Evolutionary conservation across 2,329 filamentous ascomycete species (phyloP).

Genomic region (Sporothrix dimorphospora): DNA sequence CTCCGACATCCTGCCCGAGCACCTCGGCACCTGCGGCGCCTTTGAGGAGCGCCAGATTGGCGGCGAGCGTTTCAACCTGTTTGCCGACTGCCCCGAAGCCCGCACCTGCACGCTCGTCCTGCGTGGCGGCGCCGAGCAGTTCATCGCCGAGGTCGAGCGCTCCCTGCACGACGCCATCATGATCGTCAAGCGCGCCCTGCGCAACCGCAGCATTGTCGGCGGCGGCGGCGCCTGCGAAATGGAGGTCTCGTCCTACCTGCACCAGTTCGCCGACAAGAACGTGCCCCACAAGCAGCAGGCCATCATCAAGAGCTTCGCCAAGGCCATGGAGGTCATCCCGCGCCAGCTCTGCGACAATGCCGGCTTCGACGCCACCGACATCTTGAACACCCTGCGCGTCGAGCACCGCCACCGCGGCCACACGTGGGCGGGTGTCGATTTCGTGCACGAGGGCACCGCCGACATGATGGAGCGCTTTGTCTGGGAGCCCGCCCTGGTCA

Average conservation of each 20-base stretch:
- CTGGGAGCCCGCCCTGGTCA: constrained; percentile 95
- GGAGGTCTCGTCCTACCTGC: constrained; percentile 93
- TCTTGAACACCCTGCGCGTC: constrained; percentile 92
- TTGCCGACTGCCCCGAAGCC: constrained; percentile 90
- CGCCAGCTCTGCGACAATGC: constrained; percentile 98
- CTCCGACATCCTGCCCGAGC: constrained; percentile 86
- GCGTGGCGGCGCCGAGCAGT: constrained; percentile 95
- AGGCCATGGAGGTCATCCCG: constrained; percentile 94
- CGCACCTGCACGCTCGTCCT: constrained; percentile 97
- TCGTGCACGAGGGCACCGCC: constrained; percentile 84
- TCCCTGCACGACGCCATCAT: constrained; percentile 99
- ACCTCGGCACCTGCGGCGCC: constrained; percentile 84
- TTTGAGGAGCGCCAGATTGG: constrained; percentile 98
- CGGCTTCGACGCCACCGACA: constrained; percentile 96
- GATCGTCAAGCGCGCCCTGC: constrained; percentile 98
- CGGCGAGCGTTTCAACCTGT: constrained; percentile 97
- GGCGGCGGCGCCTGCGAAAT: constrained; percentile 95
- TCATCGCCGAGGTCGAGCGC: constrained; percentile 97
- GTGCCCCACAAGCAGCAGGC: constrained; percentile 94
- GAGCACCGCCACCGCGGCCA: constrained; percentile 95
- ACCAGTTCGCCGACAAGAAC: constrained; percentile 89
- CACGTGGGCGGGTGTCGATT: constrained; percentile 95
- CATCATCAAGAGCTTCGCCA: constrained; percentile 97
- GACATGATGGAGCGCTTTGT: constrained; percentile 97
- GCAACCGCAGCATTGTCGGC: constrained; percentile 91